phyloP scores from a whole-genome alignment of 306 rosid species.

The Sphenostylis stenocarpa region DNA sequence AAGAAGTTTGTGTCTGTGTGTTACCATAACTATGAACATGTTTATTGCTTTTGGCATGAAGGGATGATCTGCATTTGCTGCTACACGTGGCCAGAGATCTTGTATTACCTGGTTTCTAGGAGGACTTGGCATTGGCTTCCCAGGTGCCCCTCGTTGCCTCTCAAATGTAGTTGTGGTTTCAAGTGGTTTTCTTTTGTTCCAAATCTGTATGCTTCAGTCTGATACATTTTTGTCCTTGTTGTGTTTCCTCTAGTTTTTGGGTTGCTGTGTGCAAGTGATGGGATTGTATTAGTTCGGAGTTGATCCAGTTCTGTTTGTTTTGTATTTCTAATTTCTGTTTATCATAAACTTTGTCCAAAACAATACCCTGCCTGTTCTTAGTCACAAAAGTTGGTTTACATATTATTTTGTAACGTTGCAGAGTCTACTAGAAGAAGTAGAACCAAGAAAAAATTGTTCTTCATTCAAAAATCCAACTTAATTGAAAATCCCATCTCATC shows the following conservation, averaged over 20 bases:
- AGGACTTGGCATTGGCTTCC: slow-evolving; percentile 97
- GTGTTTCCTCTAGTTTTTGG: background rate
- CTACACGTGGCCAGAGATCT: slow-evolving; percentile 90
- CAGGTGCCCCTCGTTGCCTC: slow-evolving; percentile 72
- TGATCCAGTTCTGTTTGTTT: background rate
- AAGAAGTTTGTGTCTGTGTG: slow-evolving; percentile 77
- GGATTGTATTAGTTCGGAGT: background rate
- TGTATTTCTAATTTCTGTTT: background rate
- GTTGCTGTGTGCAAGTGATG: background rate
- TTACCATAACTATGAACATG: slow-evolving; percentile 86
- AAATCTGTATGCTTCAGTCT: slow-evolving; percentile 49
- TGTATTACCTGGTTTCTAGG: slow-evolving; percentile 66
- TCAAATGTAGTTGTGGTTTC: slow-evolving; percentile 82
- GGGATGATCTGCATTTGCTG: slow-evolving; percentile 91
- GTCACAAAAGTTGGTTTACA: background rate
- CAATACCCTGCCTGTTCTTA: background rate
- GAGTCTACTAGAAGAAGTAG: background rate
- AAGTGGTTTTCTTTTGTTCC: slow-evolving; percentile 92
- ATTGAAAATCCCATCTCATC: background rate
- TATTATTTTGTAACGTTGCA: background rate
- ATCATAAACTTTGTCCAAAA: slow-evolving; percentile 10
- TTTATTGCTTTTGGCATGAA: slow-evolving; percentile 88
- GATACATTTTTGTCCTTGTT: background rate
- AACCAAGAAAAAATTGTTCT: background rate
- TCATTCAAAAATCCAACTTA: background rate